Conservation (phyloP, 805 yeast genomes). For the Saturnispora halmiae region DNA sequence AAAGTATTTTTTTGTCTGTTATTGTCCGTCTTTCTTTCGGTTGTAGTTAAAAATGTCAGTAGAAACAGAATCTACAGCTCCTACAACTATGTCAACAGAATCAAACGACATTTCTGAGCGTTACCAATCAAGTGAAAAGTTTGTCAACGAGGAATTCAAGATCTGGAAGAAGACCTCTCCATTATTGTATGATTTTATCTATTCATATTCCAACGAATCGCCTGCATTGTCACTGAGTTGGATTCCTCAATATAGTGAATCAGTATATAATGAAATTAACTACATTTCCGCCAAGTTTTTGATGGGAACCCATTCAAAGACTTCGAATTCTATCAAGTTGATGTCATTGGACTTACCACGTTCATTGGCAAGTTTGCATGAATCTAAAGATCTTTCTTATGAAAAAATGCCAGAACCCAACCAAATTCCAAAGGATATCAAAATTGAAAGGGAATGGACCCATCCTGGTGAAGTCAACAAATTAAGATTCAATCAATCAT, state of each 20-base stretch:
- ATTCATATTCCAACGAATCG: constrained; percentile 58
- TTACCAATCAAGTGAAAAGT: constrained; percentile 50
- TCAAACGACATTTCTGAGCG: constrained; percentile 21
- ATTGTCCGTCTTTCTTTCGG: too few species aligned
- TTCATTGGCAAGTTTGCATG: constrained; percentile 34
- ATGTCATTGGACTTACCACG: constrained; percentile 41
- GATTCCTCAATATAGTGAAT: constrained; percentile 38
- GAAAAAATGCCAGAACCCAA: constrained; percentile 18
- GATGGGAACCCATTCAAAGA: constrained; percentile 40
- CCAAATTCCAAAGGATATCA: constrained; percentile 31
- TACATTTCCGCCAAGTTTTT: constrained; percentile 27
- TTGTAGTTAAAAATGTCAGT: too few species aligned
- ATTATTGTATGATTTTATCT: constrained; percentile 61
- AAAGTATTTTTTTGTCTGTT: too few species aligned
- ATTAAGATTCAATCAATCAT: constrained; percentile 44
- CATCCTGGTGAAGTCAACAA: constrained; percentile 63
- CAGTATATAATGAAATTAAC: constrained; percentile 9
- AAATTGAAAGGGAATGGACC: constrained; percentile 40
- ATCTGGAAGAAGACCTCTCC: constrained; percentile 85
- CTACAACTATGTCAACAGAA: not conserved
- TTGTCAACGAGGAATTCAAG: constrained; percentile 66
- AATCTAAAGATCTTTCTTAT: not conserved
- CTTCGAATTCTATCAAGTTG: constrained; percentile 37
- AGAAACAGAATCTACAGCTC: not conserved
- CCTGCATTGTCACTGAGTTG: constrained; percentile 68